Evolutionary conservation across 2,329 filamentous ascomycete genomes (phyloP), one percentile per base, ranked within the genome.

Genomic region (Neonectria neomacrospora): DNA sequence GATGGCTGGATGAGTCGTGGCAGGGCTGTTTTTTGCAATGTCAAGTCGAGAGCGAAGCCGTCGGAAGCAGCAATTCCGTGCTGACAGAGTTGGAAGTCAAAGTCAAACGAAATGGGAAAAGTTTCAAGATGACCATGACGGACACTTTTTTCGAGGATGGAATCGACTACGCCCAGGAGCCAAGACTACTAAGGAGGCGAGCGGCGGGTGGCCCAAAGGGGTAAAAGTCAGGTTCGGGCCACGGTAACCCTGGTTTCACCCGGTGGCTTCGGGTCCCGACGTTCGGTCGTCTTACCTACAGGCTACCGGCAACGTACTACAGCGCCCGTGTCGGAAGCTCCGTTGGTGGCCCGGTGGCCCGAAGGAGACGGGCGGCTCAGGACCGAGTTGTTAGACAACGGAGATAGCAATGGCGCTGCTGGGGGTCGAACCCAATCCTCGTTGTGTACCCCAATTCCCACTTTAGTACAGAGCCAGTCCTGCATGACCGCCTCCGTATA

Each of bases 171-270:
- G 42, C 32, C 14, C 44, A 58, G 39, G 37, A 44, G 47, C 26
- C 47, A 34, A 32, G 28, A n/a, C 50, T n/a, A n/a, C n/a, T n/a
- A 23, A 64, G 62, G 68, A 67, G 61, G 69, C 61, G 59, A 58
- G 58, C 48, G 32, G 48, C 22, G 58, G 54, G 55, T 67, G 54
- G 41, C 67, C 62, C 20, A 61, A 64, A 65, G 60, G 69, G 63
- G 59, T 63, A 67, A 68, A 65, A 64, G 34, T 30, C 39, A 58
- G 52, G 44, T 41, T 60, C 48, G 54, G 64, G 58, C 65, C 67
- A 55, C 63, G 41, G 45, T 50, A 39, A 69, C 68, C 70, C 70
- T 70, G 70, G 64, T 63, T 73, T 72, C 53, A 67, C 70, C 70
- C 70, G 70, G 23, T 34, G 52, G 26, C 52, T 45, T 54, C 41